These are phyloP conservation scores for Dicorynia guianensis DNA, from an alignment of 306 rosid species.

Conservation along the genomic window DNA sequence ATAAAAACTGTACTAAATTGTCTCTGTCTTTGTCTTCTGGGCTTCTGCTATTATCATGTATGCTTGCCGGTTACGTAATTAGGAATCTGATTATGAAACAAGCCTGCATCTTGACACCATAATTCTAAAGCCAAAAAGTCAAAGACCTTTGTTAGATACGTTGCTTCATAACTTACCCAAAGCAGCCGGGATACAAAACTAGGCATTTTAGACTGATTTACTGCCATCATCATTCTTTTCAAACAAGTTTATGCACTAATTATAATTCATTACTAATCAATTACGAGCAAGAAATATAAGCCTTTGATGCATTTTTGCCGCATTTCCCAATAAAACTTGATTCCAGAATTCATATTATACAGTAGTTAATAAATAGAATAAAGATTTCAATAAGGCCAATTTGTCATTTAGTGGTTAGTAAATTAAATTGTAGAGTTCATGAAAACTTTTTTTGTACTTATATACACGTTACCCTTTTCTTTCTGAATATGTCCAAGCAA, in stretches of 20 bases:
- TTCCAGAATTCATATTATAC: background rate
- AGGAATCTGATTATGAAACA: conserved; percentile 6
- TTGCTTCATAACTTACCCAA: background rate
- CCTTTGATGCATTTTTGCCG: background rate
- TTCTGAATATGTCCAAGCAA: too few relatives aligned
- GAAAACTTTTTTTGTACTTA: too few relatives aligned
- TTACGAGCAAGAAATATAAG: background rate
- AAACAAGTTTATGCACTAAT: conserved; percentile 16
- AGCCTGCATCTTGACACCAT: conserved; percentile 14
- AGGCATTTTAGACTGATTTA: background rate
- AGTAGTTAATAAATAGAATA: background rate
- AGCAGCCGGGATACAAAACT: background rate
- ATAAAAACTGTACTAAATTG: background rate
- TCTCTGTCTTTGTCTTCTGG: background rate
- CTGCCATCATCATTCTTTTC: conserved; percentile 40
- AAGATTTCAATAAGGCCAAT: too few relatives aligned
- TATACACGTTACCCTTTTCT: too few relatives aligned
- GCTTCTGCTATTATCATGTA: background rate
- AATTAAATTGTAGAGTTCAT: too few relatives aligned
- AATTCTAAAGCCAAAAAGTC: conserved; percentile 6
- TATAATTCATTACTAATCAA: background rate
- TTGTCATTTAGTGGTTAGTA: too few relatives aligned
- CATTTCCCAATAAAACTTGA: background rate
- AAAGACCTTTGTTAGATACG: conserved; percentile 18
- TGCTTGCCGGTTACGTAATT: conserved; percentile 38